Evolutionary conservation across 441 rosid species (phyloP), one percentile per base, ranked within the genome.

Genomic region (Adansonia rubrostipa): DNA sequence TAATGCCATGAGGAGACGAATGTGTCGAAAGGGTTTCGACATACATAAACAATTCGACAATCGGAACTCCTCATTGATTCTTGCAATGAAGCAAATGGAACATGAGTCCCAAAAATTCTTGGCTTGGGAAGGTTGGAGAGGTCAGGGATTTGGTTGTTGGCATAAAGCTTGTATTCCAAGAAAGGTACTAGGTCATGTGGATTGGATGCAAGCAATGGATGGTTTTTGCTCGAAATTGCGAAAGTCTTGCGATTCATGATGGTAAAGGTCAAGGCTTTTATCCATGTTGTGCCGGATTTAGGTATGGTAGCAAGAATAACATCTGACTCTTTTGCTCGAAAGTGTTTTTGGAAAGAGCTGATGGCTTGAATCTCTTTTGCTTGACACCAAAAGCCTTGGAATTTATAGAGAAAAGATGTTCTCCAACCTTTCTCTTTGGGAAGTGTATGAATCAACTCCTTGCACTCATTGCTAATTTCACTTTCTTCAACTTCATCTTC

Each of bases 231-330:
- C 15, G 78, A 63, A 6, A 57, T 50, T 1, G 85, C 64, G 68
- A 80, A 79, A 13, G 17, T 75, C 7, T 80, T 9, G 28, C 97
- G 90, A 70, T 90, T 86, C 7, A 86, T 64, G 20, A 91, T 60
- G 53, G 97, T 80, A 67, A 87, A 91, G 6, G 81, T 56, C 5
- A 95, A 81, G 67, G 93, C 97, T 80, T 95, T 95, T 19, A 92
- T 78, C 99, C 97, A 93, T 0, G 97, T 95, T 11, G 97, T 93
- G 48, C 99, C 99, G 3, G 97, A 92, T 82, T 95, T 95, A 1
- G 97, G 95, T n/a, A 87, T 80, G 67, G 95, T 88, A 13, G 93
- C 85, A 7, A 95, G 58, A 61, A 93, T 36, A 5, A 92, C 86
- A 71, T 95, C 97, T 10, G 66, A 70, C 17, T 82, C 80, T 13